phyloP scores from a whole-genome alignment of 2,329 filamentous ascomycete species.

The Gremmenia infestans region DNA sequence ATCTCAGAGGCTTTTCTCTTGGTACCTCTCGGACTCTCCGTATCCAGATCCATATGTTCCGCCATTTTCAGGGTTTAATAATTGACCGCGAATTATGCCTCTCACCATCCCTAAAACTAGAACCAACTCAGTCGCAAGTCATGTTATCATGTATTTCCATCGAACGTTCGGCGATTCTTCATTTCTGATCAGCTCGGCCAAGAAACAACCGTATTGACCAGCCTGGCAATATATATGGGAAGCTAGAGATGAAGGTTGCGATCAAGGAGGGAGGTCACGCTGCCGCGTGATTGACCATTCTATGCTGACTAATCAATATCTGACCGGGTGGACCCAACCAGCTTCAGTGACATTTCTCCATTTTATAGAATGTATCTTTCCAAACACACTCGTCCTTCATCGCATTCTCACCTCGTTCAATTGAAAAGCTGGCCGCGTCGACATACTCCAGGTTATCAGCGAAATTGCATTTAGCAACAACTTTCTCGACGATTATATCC shows the following conservation, averaged over 20 bases:
- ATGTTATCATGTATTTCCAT: not conserved
- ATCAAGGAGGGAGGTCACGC: not conserved
- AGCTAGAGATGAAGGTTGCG: no score
- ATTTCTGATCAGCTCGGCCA: not conserved
- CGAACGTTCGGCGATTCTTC: not conserved
- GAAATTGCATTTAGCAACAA: constrained; percentile 49
- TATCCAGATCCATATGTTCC: constrained; percentile 41
- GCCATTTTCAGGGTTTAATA: constrained; percentile 16
- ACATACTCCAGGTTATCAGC: not conserved
- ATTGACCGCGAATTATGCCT: not conserved
- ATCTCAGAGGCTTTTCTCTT: constrained; percentile 47
- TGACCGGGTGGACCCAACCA: not conserved
- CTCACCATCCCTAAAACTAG: not conserved
- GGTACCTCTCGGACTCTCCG: constrained; percentile 27
- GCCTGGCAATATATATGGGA: not conserved
- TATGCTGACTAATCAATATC: no score
- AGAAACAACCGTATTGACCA: not conserved
- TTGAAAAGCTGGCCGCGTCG: not conserved
- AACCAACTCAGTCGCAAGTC: not conserved
- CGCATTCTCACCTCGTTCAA: not conserved
- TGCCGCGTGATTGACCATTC: not conserved
- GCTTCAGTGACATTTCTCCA: not conserved
- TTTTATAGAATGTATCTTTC: not conserved
- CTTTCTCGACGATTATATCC: constrained; percentile 68
- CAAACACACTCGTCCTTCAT: not conserved